Base-by-base conservation (phyloP, 768 basidiomycete species). In the Podaxis sp. region DNA sequence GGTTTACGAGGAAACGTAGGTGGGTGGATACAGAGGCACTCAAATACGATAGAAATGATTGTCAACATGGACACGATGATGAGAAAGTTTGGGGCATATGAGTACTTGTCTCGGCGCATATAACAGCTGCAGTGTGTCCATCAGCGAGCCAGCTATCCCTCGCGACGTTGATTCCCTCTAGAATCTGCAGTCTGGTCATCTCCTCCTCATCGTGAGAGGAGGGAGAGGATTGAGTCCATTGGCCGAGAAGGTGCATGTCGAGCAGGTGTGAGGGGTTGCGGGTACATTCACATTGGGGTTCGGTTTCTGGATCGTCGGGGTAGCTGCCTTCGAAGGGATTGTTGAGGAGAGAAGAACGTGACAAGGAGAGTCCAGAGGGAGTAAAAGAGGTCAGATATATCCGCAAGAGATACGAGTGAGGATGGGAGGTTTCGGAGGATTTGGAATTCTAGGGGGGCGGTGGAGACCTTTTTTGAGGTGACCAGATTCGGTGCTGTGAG, bases 1-100 rank as follows among this genome's bases (percentile, higher is more conserved):
- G 74, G 55, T 84, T 88, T 60, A 93, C 86, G 40, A 92, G 82
- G 11, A 90, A 83, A 0, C 90, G 85, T 5, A 93, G 77, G 2
- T n/a, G n/a, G n/a, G n/a, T n/a, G 74, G 0, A 82, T 77, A 50
- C 88, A 85, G 38, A 87, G 70, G 64, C 87, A 89, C 66, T 74
- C 77, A 56, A 74, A 74, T 4, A 78, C 81, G 78, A 50, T 28
- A 46, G 38, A 71, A 38, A 51, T 54, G 15, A 62, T 50, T 58
- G 56, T 56, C n/a, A 6, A 4, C 15, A 17, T 20, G 11, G 50
- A 28, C 12, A 24, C 6, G 22, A 38, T 7, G 53, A 37, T 20
- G 28, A 58, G 17, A 64, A 36, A 54, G 26, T 28, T 33, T 33
- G 30, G 33, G 26, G 50, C 52, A 40, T 54, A 52, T 20, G 68